Evolutionary conservation across 78 protist species (phyloP).

Genomic region (Dictyostelium citrinum): DNA sequence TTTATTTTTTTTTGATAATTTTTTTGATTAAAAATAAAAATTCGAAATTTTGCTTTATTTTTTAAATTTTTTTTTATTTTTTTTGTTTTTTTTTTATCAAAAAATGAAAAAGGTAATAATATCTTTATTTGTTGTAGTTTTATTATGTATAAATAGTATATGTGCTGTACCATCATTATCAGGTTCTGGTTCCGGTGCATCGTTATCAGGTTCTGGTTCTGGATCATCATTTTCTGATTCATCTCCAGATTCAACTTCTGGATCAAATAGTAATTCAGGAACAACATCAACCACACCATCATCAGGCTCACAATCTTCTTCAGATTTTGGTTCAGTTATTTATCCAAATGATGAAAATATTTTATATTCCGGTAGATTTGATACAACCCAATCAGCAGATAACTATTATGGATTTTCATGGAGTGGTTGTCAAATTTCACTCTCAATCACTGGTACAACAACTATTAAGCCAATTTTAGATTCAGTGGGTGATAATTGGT

Average conservation of each 20-base stretch:
- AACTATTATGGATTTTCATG: neutral
- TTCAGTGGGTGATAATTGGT: neutral
- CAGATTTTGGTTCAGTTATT: neutral
- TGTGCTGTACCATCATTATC: neutral
- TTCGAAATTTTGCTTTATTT: neutral
- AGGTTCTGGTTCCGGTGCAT: neutral
- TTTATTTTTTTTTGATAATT: neutral
- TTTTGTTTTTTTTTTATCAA: neutral
- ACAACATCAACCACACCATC: neutral
- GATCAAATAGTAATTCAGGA: neutral
- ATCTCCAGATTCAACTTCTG: neutral
- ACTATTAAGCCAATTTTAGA: neutral
- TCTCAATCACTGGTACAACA: neutral
- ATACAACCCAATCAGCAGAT: neutral
- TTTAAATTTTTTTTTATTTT: neutral
- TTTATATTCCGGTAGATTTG: constrained; percentile 8
- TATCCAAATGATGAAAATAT: neutral
- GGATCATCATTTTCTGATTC: neutral
- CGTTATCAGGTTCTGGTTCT: neutral
- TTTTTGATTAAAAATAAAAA: neutral
- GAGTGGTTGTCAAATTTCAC: neutral
- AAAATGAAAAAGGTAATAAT: neutral
- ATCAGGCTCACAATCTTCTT: neutral
- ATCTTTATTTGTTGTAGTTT: neutral
- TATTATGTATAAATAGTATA: neutral